phyloP scores from a whole-genome alignment of 805 yeast species.

The Ogataea trehalophila region DNA sequence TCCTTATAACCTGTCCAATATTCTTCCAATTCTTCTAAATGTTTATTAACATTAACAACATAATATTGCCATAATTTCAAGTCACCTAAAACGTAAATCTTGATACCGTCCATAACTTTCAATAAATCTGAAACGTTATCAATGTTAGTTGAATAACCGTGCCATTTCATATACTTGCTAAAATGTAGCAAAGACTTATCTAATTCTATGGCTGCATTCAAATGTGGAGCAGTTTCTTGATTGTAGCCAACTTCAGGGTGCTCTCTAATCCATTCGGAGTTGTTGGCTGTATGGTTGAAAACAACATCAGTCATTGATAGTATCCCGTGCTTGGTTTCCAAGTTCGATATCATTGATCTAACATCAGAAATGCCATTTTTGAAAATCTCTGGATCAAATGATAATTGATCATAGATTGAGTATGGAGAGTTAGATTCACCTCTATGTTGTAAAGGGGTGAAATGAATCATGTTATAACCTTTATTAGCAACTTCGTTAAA shows the following conservation, averaged over 20 bases:
- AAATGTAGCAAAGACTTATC: conserved; percentile 66
- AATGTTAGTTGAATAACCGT: conserved; percentile 60
- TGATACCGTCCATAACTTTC: conserved; percentile 61
- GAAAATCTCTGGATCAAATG: conserved; percentile 67
- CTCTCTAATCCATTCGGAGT: conserved; percentile 77
- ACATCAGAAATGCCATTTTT: conserved; percentile 51
- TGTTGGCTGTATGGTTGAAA: conserved; percentile 90
- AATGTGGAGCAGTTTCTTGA: conserved; percentile 82
- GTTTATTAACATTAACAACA: conserved; percentile 52
- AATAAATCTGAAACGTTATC: conserved; percentile 49
- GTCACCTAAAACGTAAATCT: conserved; percentile 58
- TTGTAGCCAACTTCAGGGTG: conserved; percentile 93
- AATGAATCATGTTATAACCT: conserved; percentile 94
- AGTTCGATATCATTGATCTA: conserved; percentile 37
- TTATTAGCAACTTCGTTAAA: conserved; percentile 60
- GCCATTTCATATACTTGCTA: conserved; percentile 49
- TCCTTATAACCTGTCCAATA: conserved; percentile 28
- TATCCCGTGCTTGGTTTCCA: conserved; percentile 54
- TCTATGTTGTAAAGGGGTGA: conserved; percentile 86
- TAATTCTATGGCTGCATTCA: conserved; percentile 76
- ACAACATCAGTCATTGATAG: conserved; percentile 88
- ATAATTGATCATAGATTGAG: conserved; percentile 81
- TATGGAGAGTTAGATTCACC: conserved; percentile 93
- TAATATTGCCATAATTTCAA: conserved; percentile 86
- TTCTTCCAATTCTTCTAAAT: conserved; percentile 35